Evolutionary conservation across 345 rosid genomes (phyloP), one percentile per base, ranked within the genome.

Genomic region (Populus euphratica): DNA sequence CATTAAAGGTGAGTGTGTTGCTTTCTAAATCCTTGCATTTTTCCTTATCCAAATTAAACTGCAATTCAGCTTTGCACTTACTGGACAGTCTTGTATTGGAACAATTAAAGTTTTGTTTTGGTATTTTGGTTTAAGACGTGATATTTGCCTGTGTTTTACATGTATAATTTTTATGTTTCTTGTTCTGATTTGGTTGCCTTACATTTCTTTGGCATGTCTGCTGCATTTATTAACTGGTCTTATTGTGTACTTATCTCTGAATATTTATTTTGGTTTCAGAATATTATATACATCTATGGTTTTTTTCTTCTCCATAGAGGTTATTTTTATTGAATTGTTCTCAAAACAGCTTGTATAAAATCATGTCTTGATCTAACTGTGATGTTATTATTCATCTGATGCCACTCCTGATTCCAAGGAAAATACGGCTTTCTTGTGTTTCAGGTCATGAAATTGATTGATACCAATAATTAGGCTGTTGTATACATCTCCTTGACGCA

Each of bases 1-100:
- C 75, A 21, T 41, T 38, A 50, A 50, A 76, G 80, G 83, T 82
- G 67, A 66, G 69, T 25, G 18, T 59, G 64, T 59, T 59, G 64
- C 64, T 9, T 59, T 59, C 29, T 59, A 59, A 59, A 59, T 12
- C 64, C 13, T 8, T 10, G 4, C 44, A 35, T 29, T 20, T 29
- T 35, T 31, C 18, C 5, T 33, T 33, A 3, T 74, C 20, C 65
- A 27, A 39, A 23, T 41, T 9, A 18, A 20, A 8, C 1, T 76
- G 18, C 13, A 56, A 10, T 56, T 5, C 14, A 56, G 1, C 63
- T 56, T n/a, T 56, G 63, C 63, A 56, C 29, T 56, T 56, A n/a
- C 11, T n/a, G 62, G n/a, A 54, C 4, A 25, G 29, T n/a, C 63
- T 9, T 56, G 0, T n/a, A 56, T 56, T 56, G 63, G 63, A 56